Base-by-base conservation (phyloP, 257 asterid genomes). In the Solanum sitiens region DNA sequence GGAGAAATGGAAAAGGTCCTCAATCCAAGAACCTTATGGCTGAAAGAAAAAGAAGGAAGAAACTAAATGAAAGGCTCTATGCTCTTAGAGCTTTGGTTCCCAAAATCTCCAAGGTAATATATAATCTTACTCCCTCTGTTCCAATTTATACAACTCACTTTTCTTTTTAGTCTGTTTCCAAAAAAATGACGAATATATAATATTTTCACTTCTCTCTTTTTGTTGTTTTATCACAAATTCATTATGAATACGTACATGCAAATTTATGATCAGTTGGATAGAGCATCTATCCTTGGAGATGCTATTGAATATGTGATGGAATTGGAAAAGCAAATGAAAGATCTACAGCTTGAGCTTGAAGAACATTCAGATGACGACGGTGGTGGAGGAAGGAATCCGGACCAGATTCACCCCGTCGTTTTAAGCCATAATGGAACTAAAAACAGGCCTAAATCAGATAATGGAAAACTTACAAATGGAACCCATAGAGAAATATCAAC, bases 241-340 rank as follows among this genome's bases (percentile, higher is more conserved):
- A 27, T 27, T 27, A 27, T 27, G 30, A 27, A 27, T 27, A 27
- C 30, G 30, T 27, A 27, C 30, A 27, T 27, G 30, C 30, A 27
- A 27, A 83, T 15, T 56, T 83, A 27, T 88, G 40, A 71, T 80
- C 89, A 96, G 98, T 87, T 96, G 91, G 99, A 96, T 63, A 95
- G 98, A 91, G 99, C 99, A 83, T 92, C 98, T 11, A 96, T 96
- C 25, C 98, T 96, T 15, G 98, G 98, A 88, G 99, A 95, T 83
- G 99, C 98, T 4, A 95, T 95, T 30, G 97, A 96, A 44, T 96
- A 92, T 86, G 98, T 96, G 72, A 95, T 91, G 88, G 98, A 95
- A 91, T 87, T 96, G 89, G 89, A 93, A 90, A 93, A 93, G 88
- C 96, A 95, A 87, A 95, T 90, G 1, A 87, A 92, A 83, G 98